Evolutionary conservation across 768 basidiomycete species (phyloP).

Genomic region (Pholiota microspora): DNA sequence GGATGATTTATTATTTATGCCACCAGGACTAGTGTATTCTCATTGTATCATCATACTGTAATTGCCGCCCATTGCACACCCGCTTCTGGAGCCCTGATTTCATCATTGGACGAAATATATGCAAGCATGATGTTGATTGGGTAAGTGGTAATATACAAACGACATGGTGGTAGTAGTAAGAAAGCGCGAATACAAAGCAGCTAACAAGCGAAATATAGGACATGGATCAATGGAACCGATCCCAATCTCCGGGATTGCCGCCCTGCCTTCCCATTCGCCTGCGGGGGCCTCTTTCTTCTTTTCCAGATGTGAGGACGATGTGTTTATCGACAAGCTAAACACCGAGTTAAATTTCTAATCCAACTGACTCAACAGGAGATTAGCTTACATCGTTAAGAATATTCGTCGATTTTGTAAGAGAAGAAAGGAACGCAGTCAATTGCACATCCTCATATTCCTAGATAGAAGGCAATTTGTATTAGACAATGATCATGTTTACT

Average conservation of each 20-base stretch:
- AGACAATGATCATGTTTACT: neutral
- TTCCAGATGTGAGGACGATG: slow-evolving; percentile 52
- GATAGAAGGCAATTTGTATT: neutral
- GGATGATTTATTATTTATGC: neutral
- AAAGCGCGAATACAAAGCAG: slow-evolving; percentile 3
- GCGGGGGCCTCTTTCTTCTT: slow-evolving; percentile 57
- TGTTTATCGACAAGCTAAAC: slow-evolving; percentile 78
- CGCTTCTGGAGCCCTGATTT: no score
- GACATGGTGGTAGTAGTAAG: neutral
- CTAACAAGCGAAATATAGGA: slow-evolving; percentile 1
- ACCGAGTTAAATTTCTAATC: slow-evolving; percentile 6
- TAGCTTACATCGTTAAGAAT: slow-evolving; percentile 81
- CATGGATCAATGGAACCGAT: slow-evolving; percentile 42
- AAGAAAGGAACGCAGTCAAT: slow-evolving; percentile 83
- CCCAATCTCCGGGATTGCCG: slow-evolving; percentile 48
- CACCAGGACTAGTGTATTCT: neutral
- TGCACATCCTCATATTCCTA: slow-evolving; percentile 98
- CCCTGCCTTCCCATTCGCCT: slow-evolving; percentile 49
- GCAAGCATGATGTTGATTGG: neutral
- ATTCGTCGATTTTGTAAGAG: slow-evolving; percentile 85
- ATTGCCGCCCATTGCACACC: neutral
- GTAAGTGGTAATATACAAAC: neutral
- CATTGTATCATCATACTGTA: neutral
- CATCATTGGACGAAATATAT: no score
- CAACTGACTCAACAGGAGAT: slow-evolving; percentile 2